Percentiles rank a stretch among this genome's conserved stretches.
These are phyloP conservation scores for Emericellopsis atlantica DNA, from an alignment of 2,329 filamentous ascomycete genomes.

Conservation along the genomic window DNA sequence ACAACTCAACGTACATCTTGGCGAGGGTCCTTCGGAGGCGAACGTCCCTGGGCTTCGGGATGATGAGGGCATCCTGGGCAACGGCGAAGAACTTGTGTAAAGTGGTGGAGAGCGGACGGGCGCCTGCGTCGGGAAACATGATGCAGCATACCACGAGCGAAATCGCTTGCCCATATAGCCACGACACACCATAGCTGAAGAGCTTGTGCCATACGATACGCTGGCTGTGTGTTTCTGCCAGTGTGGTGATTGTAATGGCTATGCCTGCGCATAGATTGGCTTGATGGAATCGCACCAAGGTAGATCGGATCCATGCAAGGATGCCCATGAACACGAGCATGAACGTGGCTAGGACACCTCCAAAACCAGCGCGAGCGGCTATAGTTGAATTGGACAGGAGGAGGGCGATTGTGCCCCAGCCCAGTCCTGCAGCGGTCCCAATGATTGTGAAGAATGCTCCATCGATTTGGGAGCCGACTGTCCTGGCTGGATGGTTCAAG, in stretches of 20 bases:
- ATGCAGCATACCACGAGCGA: constrained; percentile 32
- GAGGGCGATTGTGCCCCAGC: constrained; percentile 40
- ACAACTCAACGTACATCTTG: constrained; percentile 40
- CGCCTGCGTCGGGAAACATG: constrained; percentile 42
- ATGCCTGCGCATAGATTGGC: constrained; percentile 41
- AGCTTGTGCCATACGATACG: constrained; percentile 35
- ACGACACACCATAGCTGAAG: constrained; percentile 39
- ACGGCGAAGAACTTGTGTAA: constrained; percentile 32
- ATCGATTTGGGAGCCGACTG: constrained; percentile 44
- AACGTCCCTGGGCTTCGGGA: constrained; percentile 14
- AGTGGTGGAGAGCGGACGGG: constrained; percentile 33
- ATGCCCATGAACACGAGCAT: constrained; percentile 37
- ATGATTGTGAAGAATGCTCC: constrained; percentile 38
- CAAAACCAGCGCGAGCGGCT: constrained; percentile 32
- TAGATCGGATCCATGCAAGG: constrained; percentile 39
- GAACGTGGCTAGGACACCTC: constrained; percentile 42
- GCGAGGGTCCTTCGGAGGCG: constrained; percentile 29
- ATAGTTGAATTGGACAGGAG: constrained; percentile 38
- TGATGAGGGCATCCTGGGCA: constrained; percentile 26
- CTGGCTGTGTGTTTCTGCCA: constrained; percentile 32
- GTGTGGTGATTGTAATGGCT: constrained; percentile 37
- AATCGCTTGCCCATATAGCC: constrained; percentile 41
- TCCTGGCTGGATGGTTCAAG: constrained; percentile 43
- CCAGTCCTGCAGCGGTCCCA: constrained; percentile 39
- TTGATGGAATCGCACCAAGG: constrained; percentile 43